These are phyloP conservation scores for Pyrenula aspistea DNA, from an alignment of 495 filamentous ascomycete species.

Conservation along the genomic window DNA sequence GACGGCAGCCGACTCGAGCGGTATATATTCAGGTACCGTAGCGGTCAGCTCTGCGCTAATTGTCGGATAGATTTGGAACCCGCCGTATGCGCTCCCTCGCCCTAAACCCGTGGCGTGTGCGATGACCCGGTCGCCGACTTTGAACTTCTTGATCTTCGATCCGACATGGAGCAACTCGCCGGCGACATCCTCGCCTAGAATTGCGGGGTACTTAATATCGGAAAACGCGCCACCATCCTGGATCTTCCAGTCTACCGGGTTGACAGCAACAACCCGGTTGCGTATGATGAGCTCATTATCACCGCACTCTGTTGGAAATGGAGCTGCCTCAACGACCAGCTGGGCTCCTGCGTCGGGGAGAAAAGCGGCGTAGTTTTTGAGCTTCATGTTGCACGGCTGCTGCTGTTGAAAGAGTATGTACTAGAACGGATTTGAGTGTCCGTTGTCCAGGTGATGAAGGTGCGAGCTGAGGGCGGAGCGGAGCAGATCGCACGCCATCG, in stretches of 20 bases:
- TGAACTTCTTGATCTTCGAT: constrained; percentile 12
- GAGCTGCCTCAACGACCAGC: background rate
- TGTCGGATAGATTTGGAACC: constrained; percentile 34
- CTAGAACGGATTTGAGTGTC: background rate
- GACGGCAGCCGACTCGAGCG: constrained; percentile 28
- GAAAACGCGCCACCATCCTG: constrained; percentile 11
- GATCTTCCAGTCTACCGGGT: constrained; percentile 27
- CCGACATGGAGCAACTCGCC: constrained; percentile 40
- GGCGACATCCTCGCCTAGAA: constrained; percentile 42
- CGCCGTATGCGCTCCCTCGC: constrained; percentile 12
- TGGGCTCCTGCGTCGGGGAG: background rate
- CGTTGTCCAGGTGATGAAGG: background rate
- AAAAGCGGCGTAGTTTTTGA: background rate
- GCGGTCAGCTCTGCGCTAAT: constrained; percentile 11
- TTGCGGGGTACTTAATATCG: constrained; percentile 26
- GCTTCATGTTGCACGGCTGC: background rate
- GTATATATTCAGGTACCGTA: constrained; percentile 26
- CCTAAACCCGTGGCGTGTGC: constrained; percentile 1
- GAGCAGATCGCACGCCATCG: background rate
- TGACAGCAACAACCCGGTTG: constrained; percentile 19
- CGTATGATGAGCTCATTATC: constrained; percentile 15
- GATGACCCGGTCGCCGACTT: constrained; percentile 13
- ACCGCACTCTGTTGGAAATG: background rate
- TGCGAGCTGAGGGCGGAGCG: background rate
- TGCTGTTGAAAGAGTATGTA: background rate